Evolutionary conservation across 225 moss, liverwort and hornwort genomes (phyloP), one percentile per base, ranked within the genome.

Genomic region (Straminergon stramineum): DNA sequence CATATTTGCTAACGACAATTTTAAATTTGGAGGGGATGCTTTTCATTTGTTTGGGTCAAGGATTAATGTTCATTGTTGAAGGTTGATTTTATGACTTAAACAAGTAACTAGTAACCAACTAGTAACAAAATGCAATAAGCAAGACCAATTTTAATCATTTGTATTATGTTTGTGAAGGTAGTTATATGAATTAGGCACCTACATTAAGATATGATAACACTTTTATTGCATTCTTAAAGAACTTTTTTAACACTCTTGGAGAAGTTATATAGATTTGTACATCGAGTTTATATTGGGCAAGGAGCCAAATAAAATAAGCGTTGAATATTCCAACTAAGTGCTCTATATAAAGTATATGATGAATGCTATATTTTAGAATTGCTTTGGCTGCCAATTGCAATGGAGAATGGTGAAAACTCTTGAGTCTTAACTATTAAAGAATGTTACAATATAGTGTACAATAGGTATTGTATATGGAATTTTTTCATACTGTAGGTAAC

Each of bases 321-420:
- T 69, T 21, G 4, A 23, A 4, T 68, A 20, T 3, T 37, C 22
- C 19, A 68, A n/a, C 7, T 68, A 68, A 68, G 13, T 21, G 4
- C 7, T 22, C 7, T 13, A 12, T 4, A n/a, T 22, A 37, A 12
- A 37, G 21, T 22, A n/a, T 68, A 68, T 0, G 0, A n/a, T n/a
- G 68, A n/a, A 68, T 68, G 12, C 2, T n/a, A n/a, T 68, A 22
- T 21, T 22, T n/a, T 21, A 21, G 6, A 69, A 37, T 69, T 69
- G 20, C 12, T 68, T 68, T n/a, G 7, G 4, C 13, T n/a, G 67
- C 35, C 13, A n/a, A 69, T 69, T 69, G n/a, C n/a, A n/a, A n/a
- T 68, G 6, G 6, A 68, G 21, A 68, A 37, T n/a, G n/a, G n/a
- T 69, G 13, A 13, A 69, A 69, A n/a, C 7, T 69, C 22, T n/a